phyloP scores from a whole-genome alignment of 352 stramenopile genomes.

The Phytophthora fragariae region DNA sequence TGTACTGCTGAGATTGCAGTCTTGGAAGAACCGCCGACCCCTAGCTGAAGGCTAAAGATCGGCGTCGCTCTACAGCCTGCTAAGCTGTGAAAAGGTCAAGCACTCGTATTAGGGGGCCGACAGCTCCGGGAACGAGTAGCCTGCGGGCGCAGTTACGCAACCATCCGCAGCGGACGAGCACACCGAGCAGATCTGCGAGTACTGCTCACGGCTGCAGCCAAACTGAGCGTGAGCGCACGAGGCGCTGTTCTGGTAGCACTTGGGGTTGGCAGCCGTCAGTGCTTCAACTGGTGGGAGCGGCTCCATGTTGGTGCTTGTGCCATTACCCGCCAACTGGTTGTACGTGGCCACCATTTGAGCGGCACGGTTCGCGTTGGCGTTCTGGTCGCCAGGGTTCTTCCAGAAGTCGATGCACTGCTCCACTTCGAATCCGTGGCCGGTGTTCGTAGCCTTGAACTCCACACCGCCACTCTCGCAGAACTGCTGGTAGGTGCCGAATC shows the following conservation, averaged over 20 bases:
- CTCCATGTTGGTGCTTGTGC: slow-evolving; percentile 49
- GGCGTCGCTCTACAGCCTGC: background rate
- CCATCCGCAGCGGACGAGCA: slow-evolving; percentile 39
- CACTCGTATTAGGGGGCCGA: background rate
- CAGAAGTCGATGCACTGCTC: slow-evolving; percentile 65
- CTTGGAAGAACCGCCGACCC: background rate
- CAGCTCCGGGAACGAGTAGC: slow-evolving; percentile 20
- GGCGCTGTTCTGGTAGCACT: slow-evolving; percentile 59
- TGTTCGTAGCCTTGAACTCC: slow-evolving; percentile 62
- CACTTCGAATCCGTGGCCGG: slow-evolving; percentile 45
- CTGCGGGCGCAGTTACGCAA: slow-evolving; percentile 31
- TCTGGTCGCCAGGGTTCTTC: slow-evolving; percentile 54
- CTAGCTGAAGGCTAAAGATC: background rate
- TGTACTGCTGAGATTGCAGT: background rate
- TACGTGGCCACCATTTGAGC: slow-evolving; percentile 62
- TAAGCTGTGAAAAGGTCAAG: background rate
- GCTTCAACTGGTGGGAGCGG: slow-evolving; percentile 45
- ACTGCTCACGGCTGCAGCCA: slow-evolving; percentile 53
- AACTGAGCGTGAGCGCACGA: slow-evolving; percentile 50
- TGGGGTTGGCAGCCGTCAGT: slow-evolving; percentile 52
- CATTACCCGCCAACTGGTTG: slow-evolving; percentile 49
- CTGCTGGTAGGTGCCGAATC: slow-evolving; percentile 47
- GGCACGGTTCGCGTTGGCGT: slow-evolving; percentile 55
- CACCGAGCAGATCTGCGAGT: slow-evolving; percentile 62
- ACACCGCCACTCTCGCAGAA: slow-evolving; percentile 59